Evolutionary conservation across 306 rosid species (phyloP), one percentile per base, ranked within the genome.

Genomic region (Acacia melanoxylon): DNA sequence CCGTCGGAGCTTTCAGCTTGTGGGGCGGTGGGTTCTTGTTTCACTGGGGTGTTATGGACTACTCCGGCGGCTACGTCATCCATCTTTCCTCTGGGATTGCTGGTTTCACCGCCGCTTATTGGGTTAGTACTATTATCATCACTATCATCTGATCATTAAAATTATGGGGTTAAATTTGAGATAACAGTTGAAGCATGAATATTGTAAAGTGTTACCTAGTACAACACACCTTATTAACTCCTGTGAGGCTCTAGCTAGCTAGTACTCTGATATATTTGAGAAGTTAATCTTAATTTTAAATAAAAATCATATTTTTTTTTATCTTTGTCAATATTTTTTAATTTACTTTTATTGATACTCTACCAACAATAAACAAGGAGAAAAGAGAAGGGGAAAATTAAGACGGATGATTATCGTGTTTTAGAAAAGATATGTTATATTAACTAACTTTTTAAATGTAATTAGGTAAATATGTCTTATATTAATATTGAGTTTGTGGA

Each of bases 51-150:
- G 87, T 87, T 5, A 84, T 87, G 65, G 90, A 87, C 65, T 87
- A 84, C 17, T 82, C 88, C 13, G 90, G 90, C 12, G 90, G 90
- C 2, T 87, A 87, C 52, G 90, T 87, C 40, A 87, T 87, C 41
- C 90, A 87, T 48, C 80, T 87, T 46, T 87, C 90, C 27, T 84
- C 88, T 1, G 88, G 90, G 29, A 76, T 82, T 17, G 90, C 82
- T 19, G 90, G 90, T 25, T 81, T 87, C 75, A 75, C 82, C 13
- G 62, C 90, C 3, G 88, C 90, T 46, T 87, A 84, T 29, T 87
- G 86, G 90, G 90, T 84, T 13, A 51, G 80, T 66, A 33, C 11
- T 65, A 62, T 1, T 65, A 62, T 1, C 0, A 27, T 29, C 13
- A 54, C 1, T 54, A 6, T 54, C 8, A 54, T 8, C 22, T 3